phyloP scores from a whole-genome alignment of 1,139 yeast genomes.

The Candida sp. region DNA sequence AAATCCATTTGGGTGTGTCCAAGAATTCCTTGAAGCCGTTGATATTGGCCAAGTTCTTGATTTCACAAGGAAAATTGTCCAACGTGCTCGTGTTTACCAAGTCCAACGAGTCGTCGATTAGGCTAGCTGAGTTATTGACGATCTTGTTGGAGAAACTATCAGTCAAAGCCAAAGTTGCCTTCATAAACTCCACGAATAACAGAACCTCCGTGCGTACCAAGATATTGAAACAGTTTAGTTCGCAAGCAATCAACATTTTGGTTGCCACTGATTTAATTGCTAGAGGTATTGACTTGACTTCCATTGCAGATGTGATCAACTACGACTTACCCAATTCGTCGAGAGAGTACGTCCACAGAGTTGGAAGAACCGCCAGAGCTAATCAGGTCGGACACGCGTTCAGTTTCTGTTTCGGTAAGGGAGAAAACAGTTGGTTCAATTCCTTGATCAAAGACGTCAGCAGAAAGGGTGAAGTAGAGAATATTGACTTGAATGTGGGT shows the following conservation, averaged over 20 bases:
- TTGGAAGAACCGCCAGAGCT: conserved; percentile 98
- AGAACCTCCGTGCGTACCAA: conserved; percentile 44
- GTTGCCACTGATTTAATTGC: conserved; percentile 94
- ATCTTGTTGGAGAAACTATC: conserved; percentile 40
- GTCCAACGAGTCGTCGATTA: conserved; percentile 85
- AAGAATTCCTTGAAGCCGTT: conserved; percentile 76
- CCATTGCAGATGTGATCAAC: conserved; percentile 78
- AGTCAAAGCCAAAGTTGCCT: conserved; percentile 24
- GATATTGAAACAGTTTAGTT: conserved; percentile 59
- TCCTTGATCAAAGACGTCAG: conserved; percentile 50
- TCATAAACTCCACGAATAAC: conserved; percentile 56
- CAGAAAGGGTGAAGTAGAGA: conserved; percentile 24
- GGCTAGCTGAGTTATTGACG: conserved; percentile 66
- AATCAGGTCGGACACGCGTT: conserved; percentile 76
- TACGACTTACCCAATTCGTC: conserved; percentile 91
- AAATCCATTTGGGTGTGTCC: conserved; percentile 55
- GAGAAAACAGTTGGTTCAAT: conserved; percentile 73
- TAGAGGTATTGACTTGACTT: conserved; percentile 86
- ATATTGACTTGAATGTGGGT: conserved; percentile 23
- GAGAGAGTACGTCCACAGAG: conserved; percentile 93
- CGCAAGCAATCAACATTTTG: conserved; percentile 54
- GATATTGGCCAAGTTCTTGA: conserved; percentile 60
- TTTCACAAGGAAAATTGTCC: conserved; percentile 27
- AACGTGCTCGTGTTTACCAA: conserved; percentile 74
- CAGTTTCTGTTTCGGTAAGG: conserved; percentile 72